Evolutionary conservation across 495 filamentous ascomycete species (phyloP).

Genomic region (Pseudoneurospora amorphoporcata): DNA sequence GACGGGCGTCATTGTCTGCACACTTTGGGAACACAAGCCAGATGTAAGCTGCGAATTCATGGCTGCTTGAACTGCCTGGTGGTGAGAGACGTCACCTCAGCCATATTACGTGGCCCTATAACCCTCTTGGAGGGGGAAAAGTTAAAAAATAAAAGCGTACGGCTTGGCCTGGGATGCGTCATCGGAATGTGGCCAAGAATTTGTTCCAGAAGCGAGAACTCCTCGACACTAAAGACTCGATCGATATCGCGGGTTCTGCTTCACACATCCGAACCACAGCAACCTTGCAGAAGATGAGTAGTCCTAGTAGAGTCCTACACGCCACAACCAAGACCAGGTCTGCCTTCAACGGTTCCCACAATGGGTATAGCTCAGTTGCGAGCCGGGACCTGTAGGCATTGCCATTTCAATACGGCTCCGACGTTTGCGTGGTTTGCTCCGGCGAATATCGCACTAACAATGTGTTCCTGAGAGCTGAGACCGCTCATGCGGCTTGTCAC

Average conservation of each 20-base stretch:
- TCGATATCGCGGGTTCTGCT: neutral
- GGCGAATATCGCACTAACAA: neutral
- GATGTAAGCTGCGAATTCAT: neutral
- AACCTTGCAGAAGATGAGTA: neutral
- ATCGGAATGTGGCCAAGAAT: neutral
- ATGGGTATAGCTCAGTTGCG: neutral
- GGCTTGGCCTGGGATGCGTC: neutral
- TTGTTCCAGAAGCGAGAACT: neutral
- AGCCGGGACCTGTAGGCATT: neutral
- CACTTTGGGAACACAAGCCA: neutral
- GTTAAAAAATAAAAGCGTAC: neutral
- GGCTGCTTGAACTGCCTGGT: neutral
- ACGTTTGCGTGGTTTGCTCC: neutral
- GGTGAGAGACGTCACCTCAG: neutral
- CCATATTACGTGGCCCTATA: neutral
- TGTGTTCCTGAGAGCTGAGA: neutral
- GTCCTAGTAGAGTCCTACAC: neutral
- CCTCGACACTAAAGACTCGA: neutral
- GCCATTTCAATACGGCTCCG: slow-evolving; percentile 1
- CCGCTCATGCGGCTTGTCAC: neutral
- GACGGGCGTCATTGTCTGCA: neutral
- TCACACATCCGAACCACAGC: neutral
- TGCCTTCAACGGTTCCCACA: neutral
- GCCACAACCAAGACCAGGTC: neutral
- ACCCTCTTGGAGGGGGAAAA: neutral